Percentiles rank a stretch among this genome's conserved stretches.
Evolutionary conservation across 1,139 yeast species (phyloP).

Genomic region (Diutina pseudorugosa): DNA sequence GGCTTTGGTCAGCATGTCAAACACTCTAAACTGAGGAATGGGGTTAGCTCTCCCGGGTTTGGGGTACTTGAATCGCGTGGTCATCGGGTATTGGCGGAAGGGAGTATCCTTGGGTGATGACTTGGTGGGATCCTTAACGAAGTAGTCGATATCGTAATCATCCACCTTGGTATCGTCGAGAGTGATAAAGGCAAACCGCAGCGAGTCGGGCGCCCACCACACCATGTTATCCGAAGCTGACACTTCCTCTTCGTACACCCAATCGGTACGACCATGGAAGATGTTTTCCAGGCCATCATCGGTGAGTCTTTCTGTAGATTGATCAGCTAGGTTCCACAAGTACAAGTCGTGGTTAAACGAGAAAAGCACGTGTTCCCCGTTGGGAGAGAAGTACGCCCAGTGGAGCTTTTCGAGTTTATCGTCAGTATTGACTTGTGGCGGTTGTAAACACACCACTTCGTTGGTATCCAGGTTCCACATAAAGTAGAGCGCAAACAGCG

Average conservation of each 20-base stretch:
- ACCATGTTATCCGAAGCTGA: conserved; percentile 48
- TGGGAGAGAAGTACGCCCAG: conserved; percentile 69
- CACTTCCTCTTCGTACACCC: conserved; percentile 97
- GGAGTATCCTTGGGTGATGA: conserved; percentile 15
- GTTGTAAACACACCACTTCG: conserved; percentile 28
- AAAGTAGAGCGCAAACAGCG: conserved; percentile 60
- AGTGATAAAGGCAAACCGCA: conserved; percentile 47
- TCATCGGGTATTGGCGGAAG: conserved; percentile 44
- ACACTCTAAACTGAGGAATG: conserved; percentile 32
- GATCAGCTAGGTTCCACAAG: conserved; percentile 23
- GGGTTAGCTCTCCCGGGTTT: conserved; percentile 82
- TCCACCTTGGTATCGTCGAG: conserved; percentile 66
- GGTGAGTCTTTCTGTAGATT: conserved; percentile 37
- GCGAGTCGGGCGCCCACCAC: conserved; percentile 84
- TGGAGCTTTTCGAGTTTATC: conserved; percentile 21
- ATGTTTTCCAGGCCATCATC: conserved; percentile 51
- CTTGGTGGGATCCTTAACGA: conserved; percentile 26
- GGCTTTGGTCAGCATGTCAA: conserved; percentile 19
- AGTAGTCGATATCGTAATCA: conserved; percentile 52
- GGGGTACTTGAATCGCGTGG: conserved; percentile 56
- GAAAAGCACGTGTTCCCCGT: conserved; percentile 52
- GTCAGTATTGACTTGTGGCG: conserved; percentile 8
- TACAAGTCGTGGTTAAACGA: conserved; percentile 56
- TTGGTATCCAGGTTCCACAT: conserved; percentile 18
- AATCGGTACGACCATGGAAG: conserved; percentile 86